phyloP scores from a whole-genome alignment of 345 rosid genomes.

The Arabidopsis arenosa region DNA sequence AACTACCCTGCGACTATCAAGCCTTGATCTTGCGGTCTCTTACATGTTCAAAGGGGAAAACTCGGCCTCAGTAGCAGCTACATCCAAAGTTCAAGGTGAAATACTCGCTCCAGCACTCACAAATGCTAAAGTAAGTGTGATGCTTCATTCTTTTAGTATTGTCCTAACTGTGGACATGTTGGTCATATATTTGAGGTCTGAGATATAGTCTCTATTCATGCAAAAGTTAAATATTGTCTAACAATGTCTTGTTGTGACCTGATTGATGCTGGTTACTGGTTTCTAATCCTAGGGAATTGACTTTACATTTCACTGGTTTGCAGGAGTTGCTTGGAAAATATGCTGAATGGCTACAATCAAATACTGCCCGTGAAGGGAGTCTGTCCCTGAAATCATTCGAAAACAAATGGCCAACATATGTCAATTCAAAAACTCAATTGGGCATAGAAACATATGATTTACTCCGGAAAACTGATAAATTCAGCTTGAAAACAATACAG shows the following conservation, averaged over 20 bases:
- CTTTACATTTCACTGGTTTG: constrained; percentile 33
- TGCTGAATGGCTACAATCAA: constrained; percentile 71
- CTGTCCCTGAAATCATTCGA: constrained; percentile 72
- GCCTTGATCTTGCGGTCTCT: constrained; percentile 70
- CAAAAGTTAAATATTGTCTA: constrained; percentile 4
- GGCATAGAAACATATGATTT: constrained; percentile 55
- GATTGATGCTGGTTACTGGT: constrained; percentile 21
- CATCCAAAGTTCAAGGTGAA: constrained; percentile 68
- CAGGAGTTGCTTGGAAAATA: constrained; percentile 80
- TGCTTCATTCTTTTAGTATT: constrained; percentile 17
- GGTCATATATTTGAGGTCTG: constrained; percentile 23
- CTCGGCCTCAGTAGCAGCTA: constrained; percentile 55
- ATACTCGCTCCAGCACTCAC: constrained; percentile 78
- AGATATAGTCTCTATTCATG: constrained; percentile 13
- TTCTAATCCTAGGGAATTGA: not conserved
- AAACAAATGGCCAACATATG: constrained; percentile 67
- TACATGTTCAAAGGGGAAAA: constrained; percentile 67
- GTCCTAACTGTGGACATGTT: not conserved
- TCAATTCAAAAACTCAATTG: constrained; percentile 48
- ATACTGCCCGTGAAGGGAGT: constrained; percentile 65
- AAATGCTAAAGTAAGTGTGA: constrained; percentile 69
- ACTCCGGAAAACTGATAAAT: constrained; percentile 54
- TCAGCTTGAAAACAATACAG: constrained; percentile 63
- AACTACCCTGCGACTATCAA: constrained; percentile 79
- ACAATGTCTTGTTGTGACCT: constrained; percentile 19